phyloP scores from a whole-genome alignment of 495 filamentous ascomycete genomes.

The Usnea hakonensis region DNA sequence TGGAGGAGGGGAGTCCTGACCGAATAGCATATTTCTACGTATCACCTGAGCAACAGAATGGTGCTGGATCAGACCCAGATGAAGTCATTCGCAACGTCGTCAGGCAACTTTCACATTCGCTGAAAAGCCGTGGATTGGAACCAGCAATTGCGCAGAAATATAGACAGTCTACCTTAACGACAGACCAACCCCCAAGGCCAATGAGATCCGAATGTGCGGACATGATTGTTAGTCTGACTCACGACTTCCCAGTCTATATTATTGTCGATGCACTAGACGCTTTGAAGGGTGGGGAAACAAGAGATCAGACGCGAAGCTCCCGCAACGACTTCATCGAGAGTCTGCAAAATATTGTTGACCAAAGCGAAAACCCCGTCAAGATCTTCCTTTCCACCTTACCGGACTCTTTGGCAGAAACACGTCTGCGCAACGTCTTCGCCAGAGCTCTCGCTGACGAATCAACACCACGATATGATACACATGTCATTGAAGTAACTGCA shows the following conservation, averaged over 20 bases:
- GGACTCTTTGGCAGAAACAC: slow-evolving; percentile 4
- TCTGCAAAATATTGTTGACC: not conserved
- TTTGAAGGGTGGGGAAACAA: not conserved
- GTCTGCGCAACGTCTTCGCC: not conserved
- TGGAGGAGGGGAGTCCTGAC: not conserved
- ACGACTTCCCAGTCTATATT: slow-evolving; percentile 4
- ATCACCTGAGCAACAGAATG: not conserved
- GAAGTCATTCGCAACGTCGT: slow-evolving; percentile 7
- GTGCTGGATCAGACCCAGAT: slow-evolving; percentile 1
- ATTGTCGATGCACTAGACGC: slow-evolving; percentile 9
- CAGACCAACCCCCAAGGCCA: slow-evolving; percentile 3
- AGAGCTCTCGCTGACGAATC: not conserved
- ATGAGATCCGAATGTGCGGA: slow-evolving; percentile 5
- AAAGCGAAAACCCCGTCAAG: slow-evolving; percentile 3
- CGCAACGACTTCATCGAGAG: slow-evolving; percentile 10
- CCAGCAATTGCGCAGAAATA: slow-evolving; percentile 1
- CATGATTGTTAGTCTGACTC: slow-evolving; percentile 2
- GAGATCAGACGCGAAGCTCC: slow-evolving; percentile 3
- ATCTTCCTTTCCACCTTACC: slow-evolving; percentile 4
- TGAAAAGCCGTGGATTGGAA: not conserved
- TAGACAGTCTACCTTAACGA: not conserved
- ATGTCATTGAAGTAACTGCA: slow-evolving; percentile 13
- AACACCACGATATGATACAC: not conserved
- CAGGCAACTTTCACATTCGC: slow-evolving; percentile 1
- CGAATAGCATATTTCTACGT: slow-evolving; percentile 7